Evolutionary conservation across 257 asterid species (phyloP).

Genomic region (Oldenlandia corymbosa): DNA sequence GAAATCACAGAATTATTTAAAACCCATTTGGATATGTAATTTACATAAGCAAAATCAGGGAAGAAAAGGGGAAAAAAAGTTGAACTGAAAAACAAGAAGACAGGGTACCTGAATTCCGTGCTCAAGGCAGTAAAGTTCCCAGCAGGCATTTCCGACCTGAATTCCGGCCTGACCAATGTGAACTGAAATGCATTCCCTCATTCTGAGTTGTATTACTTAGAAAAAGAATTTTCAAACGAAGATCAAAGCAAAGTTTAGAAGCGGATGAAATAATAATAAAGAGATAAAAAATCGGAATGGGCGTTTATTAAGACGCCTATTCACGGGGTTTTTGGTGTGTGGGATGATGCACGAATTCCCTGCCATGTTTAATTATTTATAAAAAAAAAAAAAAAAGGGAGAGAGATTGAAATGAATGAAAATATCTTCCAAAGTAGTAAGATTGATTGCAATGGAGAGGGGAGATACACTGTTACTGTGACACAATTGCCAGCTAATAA

Average conservation of each 20-base stretch:
- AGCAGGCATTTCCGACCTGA: slow-evolving; percentile 30
- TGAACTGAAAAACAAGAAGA: background rate
- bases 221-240: background rate
- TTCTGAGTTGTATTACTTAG: background rate
- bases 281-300: background rate
- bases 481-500: background rate
- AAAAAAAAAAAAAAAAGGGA: too few species aligned
- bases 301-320: slow-evolving; percentile 34
- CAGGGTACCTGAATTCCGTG: slow-evolving; percentile 25
- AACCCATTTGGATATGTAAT: too few species aligned
- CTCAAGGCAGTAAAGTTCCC: slow-evolving; percentile 31
- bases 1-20: too few species aligned
- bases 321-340: background rate
- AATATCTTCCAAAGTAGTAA: background rate
- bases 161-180: slow-evolving; percentile 30
- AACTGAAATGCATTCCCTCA: slow-evolving; percentile 33
- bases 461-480: background rate
- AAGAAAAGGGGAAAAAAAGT: background rate
- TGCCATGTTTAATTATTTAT: background rate
- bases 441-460: background rate
- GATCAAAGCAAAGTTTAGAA: background rate
- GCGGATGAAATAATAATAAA: background rate
- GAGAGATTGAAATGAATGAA: too few species aligned
- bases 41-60: background rate
- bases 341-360: background rate